Evolutionary conservation across 2,329 filamentous ascomycete species (phyloP).

Genomic region (Cephalotrichum gorgonifer): DNA sequence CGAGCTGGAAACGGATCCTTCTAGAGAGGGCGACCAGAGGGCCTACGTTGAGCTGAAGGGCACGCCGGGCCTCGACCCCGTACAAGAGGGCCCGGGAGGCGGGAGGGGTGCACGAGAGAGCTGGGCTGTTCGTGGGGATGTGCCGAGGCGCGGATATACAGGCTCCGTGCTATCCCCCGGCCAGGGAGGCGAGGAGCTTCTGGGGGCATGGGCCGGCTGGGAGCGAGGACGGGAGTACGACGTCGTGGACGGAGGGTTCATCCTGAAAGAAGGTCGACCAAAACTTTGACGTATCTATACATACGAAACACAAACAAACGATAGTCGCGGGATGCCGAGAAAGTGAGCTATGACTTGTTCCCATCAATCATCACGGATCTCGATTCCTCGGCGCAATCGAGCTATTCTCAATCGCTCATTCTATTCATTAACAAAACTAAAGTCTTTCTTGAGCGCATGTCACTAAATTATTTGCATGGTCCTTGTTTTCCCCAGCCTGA

Average conservation of each 20-base stretch:
- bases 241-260: conserved; percentile 51
- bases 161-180: conserved; percentile 52
- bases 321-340: too few species aligned
- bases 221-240: conserved; percentile 59
- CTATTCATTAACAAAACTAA: background rate
- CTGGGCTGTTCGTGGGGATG: too few species aligned
- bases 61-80: conserved; percentile 50
- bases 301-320: too few species aligned
- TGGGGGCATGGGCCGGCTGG: conserved; percentile 72
- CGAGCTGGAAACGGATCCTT: conserved; percentile 49
- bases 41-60: conserved; percentile 57
- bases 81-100: conserved; percentile 48
- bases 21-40: conserved; percentile 56
- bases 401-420: background rate
- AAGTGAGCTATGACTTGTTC: too few species aligned
- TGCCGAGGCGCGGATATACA: conserved; percentile 55
- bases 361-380: too few species aligned
- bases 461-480: background rate
- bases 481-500: background rate
- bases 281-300: conserved; percentile 18
- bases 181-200: conserved; percentile 58
- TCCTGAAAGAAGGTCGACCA: conserved; percentile 22
- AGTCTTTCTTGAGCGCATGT: background rate
- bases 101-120: conserved; percentile 35
- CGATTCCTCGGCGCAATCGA: too few species aligned